Conservation (phyloP, 1,284 basidiomycete species). For the Stygiomarasmius scandens region DNA sequence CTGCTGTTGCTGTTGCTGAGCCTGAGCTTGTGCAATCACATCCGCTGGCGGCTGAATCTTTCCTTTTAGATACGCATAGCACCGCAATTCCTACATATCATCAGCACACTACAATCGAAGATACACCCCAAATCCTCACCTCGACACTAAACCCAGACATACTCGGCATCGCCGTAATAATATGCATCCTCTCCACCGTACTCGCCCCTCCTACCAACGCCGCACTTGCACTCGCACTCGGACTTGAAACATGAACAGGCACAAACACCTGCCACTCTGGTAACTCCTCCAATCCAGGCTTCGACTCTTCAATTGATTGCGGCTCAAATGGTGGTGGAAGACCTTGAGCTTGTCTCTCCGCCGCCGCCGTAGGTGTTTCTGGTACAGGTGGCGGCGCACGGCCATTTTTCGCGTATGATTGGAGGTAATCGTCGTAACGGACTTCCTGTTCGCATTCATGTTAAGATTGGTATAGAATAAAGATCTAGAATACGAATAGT, state of each 20-base stretch:
- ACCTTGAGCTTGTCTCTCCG: constrained; percentile 38
- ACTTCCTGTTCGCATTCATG: constrained; percentile 40
- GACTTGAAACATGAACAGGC: not conserved
- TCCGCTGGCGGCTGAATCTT: constrained; percentile 6
- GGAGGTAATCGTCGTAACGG: constrained; percentile 49
- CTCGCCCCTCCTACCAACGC: not conserved
- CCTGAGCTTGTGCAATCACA: not conserved
- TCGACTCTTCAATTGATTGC: constrained; percentile 7
- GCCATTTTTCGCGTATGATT: constrained; percentile 45
- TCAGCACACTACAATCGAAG: not conserved
- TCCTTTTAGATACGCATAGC: constrained; percentile 13
- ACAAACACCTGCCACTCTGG: constrained; percentile 15
- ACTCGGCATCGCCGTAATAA: constrained; percentile 13
- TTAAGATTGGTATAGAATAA: not conserved
- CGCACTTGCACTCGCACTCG: too few species aligned
- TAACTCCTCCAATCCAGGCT: not conserved
- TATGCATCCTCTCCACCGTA: constrained; percentile 6
- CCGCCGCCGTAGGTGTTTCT: constrained; percentile 37
- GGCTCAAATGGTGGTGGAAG: constrained; percentile 52
- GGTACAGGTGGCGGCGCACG: constrained; percentile 46
- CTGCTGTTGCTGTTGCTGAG: not conserved
- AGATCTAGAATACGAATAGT: not conserved
- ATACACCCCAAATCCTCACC: constrained; percentile 4
- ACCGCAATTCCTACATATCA: constrained; percentile 12
- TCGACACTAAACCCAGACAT: constrained; percentile 11